Evolutionary conservation across 2,329 filamentous ascomycete species (phyloP).

Genomic region (Cercospora sp.): DNA sequence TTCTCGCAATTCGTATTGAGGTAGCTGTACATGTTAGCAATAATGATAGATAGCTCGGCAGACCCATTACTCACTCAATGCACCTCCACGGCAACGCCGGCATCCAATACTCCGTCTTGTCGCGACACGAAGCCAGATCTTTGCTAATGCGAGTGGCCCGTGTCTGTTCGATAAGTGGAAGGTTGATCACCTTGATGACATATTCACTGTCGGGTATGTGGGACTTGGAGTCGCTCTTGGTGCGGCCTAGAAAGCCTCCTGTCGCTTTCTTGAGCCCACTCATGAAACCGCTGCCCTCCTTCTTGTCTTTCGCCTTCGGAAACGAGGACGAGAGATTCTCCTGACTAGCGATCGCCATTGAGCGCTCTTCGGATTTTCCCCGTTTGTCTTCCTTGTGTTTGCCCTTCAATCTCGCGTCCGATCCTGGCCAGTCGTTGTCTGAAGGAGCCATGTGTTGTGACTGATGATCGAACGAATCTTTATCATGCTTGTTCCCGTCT

Average conservation of each 20-base stretch:
- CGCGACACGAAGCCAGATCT: conserved; percentile 78
- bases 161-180: conserved; percentile 83
- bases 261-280: conserved; percentile 35
- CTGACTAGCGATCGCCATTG: conserved; percentile 28
- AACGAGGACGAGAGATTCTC: conserved; percentile 29
- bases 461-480: conserved; percentile 29
- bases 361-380: conserved; percentile 39
- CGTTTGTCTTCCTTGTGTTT: conserved; percentile 33
- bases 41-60: not conserved
- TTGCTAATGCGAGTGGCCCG: conserved; percentile 90
- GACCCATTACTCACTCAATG: conserved; percentile 65
- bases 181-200: conserved; percentile 78
- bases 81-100: conserved; percentile 91
- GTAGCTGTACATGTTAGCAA: conserved; percentile 56
- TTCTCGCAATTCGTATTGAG: conserved; percentile 94
- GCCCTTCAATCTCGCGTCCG: conserved; percentile 30
- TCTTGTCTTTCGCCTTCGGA: conserved; percentile 30
- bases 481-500: conserved; percentile 17
- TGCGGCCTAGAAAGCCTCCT: conserved; percentile 35
- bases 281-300: conserved; percentile 31
- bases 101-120: conserved; percentile 99
- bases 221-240: conserved; percentile 65
- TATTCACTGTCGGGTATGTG: conserved; percentile 74
- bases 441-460: conserved; percentile 35
- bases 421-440: conserved; percentile 31